Evolutionary conservation across 1,139 yeast species (phyloP).

Genomic region (Candida glucosophila): DNA sequence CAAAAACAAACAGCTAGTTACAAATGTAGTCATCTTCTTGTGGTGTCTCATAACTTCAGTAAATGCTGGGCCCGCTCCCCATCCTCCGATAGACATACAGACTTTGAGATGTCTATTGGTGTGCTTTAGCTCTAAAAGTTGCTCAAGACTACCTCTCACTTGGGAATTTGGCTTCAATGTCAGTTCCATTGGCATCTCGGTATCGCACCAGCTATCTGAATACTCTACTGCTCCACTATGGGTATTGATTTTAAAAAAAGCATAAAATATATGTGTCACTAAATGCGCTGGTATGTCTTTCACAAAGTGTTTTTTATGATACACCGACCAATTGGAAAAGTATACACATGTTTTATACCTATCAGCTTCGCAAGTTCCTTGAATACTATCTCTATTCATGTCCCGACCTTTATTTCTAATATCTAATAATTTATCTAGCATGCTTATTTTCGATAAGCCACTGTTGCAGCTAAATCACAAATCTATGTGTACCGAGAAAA

Average conservation of each 20-base stretch:
- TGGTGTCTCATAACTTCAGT: slow-evolving; percentile 32
- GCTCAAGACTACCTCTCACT: slow-evolving; percentile 47
- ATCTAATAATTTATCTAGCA: no score
- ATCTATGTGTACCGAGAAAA: no score
- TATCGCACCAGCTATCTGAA: slow-evolving; percentile 66
- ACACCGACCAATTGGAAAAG: slow-evolving; percentile 65
- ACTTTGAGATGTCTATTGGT: slow-evolving; percentile 45
- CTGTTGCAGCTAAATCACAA: no score
- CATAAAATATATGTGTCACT: slow-evolving; percentile 67
- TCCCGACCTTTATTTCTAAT: no score
- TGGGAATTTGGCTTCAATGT: slow-evolving; percentile 10
- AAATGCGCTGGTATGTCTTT: slow-evolving; percentile 50
- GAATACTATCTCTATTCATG: no score
- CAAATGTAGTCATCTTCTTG: slow-evolving; percentile 37
- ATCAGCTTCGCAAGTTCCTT: neutral
- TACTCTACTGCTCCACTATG: slow-evolving; percentile 44
- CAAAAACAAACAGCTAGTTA: slow-evolving; percentile 36
- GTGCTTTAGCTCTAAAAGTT: slow-evolving; percentile 42
- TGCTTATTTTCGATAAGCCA: no score
- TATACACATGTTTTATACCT: slow-evolving; percentile 22
- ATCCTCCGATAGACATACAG: slow-evolving; percentile 81
- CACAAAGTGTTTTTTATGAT: slow-evolving; percentile 54
- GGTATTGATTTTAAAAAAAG: slow-evolving; percentile 57
- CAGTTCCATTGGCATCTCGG: slow-evolving; percentile 31
- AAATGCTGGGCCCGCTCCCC: slow-evolving; percentile 58